Conservation (phyloP, 768 basidiomycete genomes). For the Cantharellus cinnabarinus region DNA sequence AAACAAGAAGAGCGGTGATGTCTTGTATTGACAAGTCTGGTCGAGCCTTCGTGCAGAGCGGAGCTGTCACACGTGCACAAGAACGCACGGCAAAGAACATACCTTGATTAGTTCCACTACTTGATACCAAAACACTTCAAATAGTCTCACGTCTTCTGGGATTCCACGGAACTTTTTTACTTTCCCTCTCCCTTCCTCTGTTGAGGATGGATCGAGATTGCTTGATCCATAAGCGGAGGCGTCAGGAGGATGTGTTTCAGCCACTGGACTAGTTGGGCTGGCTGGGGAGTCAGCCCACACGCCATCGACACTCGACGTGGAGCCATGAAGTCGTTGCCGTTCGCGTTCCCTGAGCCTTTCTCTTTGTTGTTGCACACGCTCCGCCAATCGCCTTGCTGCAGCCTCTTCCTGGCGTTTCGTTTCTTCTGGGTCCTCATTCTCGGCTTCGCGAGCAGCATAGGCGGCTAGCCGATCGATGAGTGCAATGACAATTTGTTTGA, state of each 20-base stretch:
- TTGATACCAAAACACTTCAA: conserved; percentile 98
- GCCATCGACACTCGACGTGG: not conserved
- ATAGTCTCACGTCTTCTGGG: conserved; percentile 84
- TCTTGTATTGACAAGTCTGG: conserved; percentile 96
- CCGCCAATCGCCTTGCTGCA: conserved; percentile 69
- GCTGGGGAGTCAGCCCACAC: not conserved
- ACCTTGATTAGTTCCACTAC: conserved; percentile 96
- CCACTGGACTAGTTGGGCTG: not conserved
- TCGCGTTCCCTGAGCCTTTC: conserved; percentile 18
- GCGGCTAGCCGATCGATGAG: conserved; percentile 90
- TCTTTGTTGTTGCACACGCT: conserved; percentile 62
- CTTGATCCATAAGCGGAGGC: not conserved
- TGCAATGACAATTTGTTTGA: conserved; percentile 95
- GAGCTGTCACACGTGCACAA: not conserved
- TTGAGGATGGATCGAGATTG: not conserved
- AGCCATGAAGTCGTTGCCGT: conserved; percentile 1
- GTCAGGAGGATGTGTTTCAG: not conserved
- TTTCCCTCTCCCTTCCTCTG: conserved; percentile 10
- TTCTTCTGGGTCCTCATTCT: conserved; percentile 90
- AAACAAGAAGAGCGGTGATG: conserved; percentile 88
- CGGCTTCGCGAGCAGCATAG: conserved; percentile 92
- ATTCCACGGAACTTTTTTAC: conserved; percentile 83
- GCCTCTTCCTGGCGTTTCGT: conserved; percentile 85
- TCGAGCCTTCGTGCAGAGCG: conserved; percentile 41
- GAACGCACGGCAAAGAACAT: conserved; percentile 11